Evolutionary conservation across 106 monocot genomes (phyloP), one percentile per base, ranked within the genome.

Genomic region (Chionographis japonica): DNA sequence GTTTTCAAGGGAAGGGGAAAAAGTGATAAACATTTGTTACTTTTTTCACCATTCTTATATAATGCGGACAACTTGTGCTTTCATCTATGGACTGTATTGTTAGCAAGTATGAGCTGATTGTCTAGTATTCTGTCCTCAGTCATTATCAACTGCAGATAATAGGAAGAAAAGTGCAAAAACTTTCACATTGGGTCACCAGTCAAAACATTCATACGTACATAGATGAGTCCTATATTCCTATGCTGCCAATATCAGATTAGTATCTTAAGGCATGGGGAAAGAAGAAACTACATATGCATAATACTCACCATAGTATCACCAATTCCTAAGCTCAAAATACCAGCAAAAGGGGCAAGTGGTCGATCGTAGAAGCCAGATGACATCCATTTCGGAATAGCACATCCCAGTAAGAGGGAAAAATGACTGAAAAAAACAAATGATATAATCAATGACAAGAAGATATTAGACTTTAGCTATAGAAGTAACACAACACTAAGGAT

Each of bases 331-430:
- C 98, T 98, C 27, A 98, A 85, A 65, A 98, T 98, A 60, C 98
- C 98, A 81, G 98, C 98, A 84, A 93, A 93, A 41, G 89, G 85
- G 11, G 86, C 79, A 59, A 98, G 87, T 50, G 98, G 98, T 54
- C 98, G 76, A 74, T 98, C 98, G 74, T 88, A 90, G 71, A 79
- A 85, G 55, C 79, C 83, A 61, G 77, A 83, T 37, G 90, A 85
- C 85, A 98, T 78, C 98, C 98, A 98, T 70, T 88, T 87, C 40
- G 98, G 98, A 75, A 98, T 90, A 17, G 98, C 98, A 81, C 98
- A 98, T 8, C 93, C 98, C 72, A 98, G 73, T 66, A 98, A 75
- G 52, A 98, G 87, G 54, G 98, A 98, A 66, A 98, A 98, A 77
- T 98, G 98, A 72, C 98, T 90, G 90, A 52, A 86, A 63, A 19